phyloP scores from a whole-genome alignment of 23 red algal species.

The Pyropia yezoensis region DNA sequence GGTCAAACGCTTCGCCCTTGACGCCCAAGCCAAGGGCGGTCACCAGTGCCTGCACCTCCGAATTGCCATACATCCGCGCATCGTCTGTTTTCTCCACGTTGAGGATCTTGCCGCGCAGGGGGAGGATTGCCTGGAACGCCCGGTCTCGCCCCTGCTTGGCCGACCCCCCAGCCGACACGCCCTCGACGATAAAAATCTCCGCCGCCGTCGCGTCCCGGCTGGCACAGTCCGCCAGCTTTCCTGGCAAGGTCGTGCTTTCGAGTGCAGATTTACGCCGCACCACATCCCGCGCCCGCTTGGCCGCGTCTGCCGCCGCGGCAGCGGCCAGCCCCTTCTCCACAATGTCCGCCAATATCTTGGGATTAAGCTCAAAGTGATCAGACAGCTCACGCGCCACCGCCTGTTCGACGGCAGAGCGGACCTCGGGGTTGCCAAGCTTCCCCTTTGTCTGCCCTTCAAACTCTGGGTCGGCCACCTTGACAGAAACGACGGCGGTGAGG shows the following conservation, averaged over 20 bases:
- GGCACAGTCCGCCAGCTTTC: slow-evolving; percentile 94
- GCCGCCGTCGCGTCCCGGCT: slow-evolving; percentile 46
- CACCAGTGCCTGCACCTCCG: slow-evolving; percentile 88
- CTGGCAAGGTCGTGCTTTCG: slow-evolving; percentile 84
- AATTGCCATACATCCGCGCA: slow-evolving; percentile 79
- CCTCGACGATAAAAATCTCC: slow-evolving; percentile 97
- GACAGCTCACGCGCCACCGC: slow-evolving; percentile 39
- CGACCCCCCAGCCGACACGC: slow-evolving; percentile 92
- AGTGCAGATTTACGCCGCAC: slow-evolving; percentile 84
- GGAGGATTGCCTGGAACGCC: slow-evolving; percentile 85
- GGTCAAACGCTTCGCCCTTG: slow-evolving; percentile 71
- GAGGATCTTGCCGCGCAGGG: slow-evolving; percentile 95
- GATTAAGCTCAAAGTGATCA: slow-evolving; percentile 80
- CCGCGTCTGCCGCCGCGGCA: slow-evolving; percentile 81
- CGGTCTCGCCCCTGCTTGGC: slow-evolving; percentile 97
- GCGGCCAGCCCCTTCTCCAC: slow-evolving; percentile 73
- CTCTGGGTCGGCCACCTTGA: slow-evolving; percentile 97
- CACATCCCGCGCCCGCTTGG: slow-evolving; percentile 80
- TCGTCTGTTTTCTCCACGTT: slow-evolving; percentile 98
- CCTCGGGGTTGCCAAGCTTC: slow-evolving; percentile 79
- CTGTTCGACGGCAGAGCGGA: slow-evolving; percentile 61
- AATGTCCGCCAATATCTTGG: slow-evolving; percentile 32
- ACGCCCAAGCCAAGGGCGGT: slow-evolving; percentile 87
- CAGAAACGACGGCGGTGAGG: slow-evolving; percentile 82
- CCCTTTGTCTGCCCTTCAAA: slow-evolving; percentile 99